Base-by-base conservation (phyloP, 2,329 filamentous ascomycete species). In the Fusarium stilboides region DNA sequence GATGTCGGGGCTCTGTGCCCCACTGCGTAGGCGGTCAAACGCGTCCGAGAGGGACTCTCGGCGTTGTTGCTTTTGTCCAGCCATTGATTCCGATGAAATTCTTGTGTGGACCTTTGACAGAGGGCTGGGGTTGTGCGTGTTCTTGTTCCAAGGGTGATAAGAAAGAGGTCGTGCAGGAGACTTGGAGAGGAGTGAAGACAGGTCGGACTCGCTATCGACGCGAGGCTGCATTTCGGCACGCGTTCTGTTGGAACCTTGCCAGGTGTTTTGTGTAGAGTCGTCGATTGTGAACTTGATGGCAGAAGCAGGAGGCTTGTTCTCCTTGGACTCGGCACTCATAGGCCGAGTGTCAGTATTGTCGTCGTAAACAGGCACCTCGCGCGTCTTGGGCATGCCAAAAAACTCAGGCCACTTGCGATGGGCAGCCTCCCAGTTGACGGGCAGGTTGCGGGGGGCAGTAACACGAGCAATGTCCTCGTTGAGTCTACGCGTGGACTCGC, bases 361-460 rank as follows among this genome's bases (percentile, higher is more conserved):
- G 63, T 79, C 75, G 52, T 75, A 74, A 61, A 69, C 62, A 64
- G 75, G 67, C 9, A 67, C 61, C 40, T 74, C 69, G 43, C 65
- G 71, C 62, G 68, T 70, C 64, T 80, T 81, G 36, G 82, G 81
- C 73, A 79, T 76, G 65, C 80, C 78, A 55, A 82, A 84, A 72
- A 81, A 87, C 68, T 87, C 85, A 22, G 86, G 85, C 81, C 86
- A 87, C 72, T 84, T 82, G 73, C 82, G 83, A 70, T 83, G 81
- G 43, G 81, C 82, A 59, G 80, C 81, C 36, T 84, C 81, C 77
- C 79, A 82, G 73, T 84, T 82, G 67, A 83, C 75, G 28, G 80
- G 76, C 10, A 81, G 74, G 70, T 81, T 82, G 43, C 77, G 76
- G 13, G 78, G 74, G 7, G 79, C 78, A 15, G 80, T 82, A 44